Evolutionary conservation across 2,329 filamentous ascomycete species (phyloP), one percentile per base, ranked within the genome.

Genomic region (Calonectria hongkongensis): DNA sequence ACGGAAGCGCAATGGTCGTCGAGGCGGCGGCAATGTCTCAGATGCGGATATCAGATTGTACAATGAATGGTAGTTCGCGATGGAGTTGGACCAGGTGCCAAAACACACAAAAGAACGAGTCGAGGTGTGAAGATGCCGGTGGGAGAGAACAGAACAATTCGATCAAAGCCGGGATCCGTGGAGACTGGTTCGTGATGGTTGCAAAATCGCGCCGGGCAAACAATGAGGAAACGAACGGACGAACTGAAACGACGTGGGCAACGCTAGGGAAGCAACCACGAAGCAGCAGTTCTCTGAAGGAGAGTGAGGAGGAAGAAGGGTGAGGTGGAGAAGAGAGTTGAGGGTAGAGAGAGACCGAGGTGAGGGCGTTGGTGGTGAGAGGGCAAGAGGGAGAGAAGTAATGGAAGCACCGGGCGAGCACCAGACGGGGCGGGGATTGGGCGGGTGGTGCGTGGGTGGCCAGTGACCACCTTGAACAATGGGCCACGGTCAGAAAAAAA

Each of bases 141-240:
- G 50, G 41, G 60, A 67, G 60, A 67, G 65, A 68, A 64, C 48
- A 68, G 28, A 45, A 63, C 39, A 48, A 63, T 68, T 30, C 64
- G 54, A 60, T 60, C 66, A 60, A 50, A 56, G 21, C 70, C 70
- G 65, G 70, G 65, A 72, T 72, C 65, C 25, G 48, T 50, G 65
- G 50, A 47, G 39, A 41, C 54, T 27, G 39, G 27, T 63, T 68
- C 47, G 64, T 66, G 54, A 64, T 63, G 33, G 66, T 70, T 51
- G 33, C 68, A 65, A 56, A 74, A 77, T 75, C 75, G 71, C 78
- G 71, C 75, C 75, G 66, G 70, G 72, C 71, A 69, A 58, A 68
- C 48, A 68, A 63, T n/a, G 41, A 56, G 63, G 68, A 79, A 81
- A 81, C 68, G 79, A 81, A 81, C 76, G 79, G 79, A 81, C 79